These are phyloP conservation scores for Royoungia palumana DNA, from an alignment of 768 basidiomycete species.

Conservation along the genomic window DNA sequence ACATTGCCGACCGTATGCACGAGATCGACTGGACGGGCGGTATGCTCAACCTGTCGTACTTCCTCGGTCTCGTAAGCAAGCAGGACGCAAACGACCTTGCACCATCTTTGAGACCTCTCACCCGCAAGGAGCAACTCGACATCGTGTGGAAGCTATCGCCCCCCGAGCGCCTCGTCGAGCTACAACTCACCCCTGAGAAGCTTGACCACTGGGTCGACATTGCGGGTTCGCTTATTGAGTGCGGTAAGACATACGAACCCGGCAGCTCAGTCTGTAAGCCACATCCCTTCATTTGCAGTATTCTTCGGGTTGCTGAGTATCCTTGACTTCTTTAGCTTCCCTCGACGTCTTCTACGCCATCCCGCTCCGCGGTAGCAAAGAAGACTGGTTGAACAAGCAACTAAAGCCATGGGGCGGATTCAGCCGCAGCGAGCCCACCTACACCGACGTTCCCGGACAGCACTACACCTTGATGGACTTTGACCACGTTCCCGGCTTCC, in stretches of 20 bases:
- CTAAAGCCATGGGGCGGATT: constrained; percentile 26
- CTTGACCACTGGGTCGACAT: constrained; percentile 32
- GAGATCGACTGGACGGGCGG: constrained; percentile 42
- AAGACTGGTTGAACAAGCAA: constrained; percentile 29
- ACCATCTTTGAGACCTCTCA: constrained; percentile 21
- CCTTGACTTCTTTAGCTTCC: constrained; percentile 2
- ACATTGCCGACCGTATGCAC: constrained; percentile 41
- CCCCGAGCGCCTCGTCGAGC: constrained; percentile 28
- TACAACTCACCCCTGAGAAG: constrained; percentile 24
- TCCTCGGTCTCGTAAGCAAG: constrained; percentile 36
- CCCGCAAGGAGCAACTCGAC: constrained; percentile 27
- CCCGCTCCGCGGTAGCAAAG: constrained; percentile 27
- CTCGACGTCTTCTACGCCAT: constrained; percentile 29
- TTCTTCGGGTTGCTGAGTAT: background rate
- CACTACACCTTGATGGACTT: constrained; percentile 33
- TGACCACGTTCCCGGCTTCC: constrained; percentile 29
- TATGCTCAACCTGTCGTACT: constrained; percentile 41
- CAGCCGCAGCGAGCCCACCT: constrained; percentile 22
- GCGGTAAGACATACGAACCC: constrained; percentile 19
- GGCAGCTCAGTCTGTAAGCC: constrained; percentile 26
- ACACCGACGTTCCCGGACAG: constrained; percentile 26
- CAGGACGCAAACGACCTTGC: constrained; percentile 26
- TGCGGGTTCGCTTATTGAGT: constrained; percentile 30
- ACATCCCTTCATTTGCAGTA: background rate
- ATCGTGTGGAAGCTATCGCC: constrained; percentile 28